Conservation (phyloP, 2,329 filamentous ascomycete species). For the Akanthomyces uredinophilus region DNA sequence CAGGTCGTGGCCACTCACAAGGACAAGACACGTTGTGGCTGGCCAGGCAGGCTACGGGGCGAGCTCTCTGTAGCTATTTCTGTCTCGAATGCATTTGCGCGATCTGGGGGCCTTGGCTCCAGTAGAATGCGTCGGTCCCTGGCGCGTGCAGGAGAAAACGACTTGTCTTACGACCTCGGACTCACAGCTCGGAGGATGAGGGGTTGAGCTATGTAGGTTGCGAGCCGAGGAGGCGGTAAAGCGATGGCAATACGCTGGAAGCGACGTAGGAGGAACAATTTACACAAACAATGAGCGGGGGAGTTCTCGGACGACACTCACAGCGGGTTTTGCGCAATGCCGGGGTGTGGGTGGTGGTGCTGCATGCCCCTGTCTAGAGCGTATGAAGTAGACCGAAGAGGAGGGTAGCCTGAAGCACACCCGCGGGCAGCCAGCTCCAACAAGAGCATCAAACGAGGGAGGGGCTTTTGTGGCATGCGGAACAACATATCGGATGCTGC, state of each 20-base stretch:
- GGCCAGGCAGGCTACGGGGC: not conserved
- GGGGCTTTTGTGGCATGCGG: not conserved
- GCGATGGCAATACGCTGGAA: not conserved
- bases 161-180: not conserved
- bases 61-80: slow-evolving; percentile 12
- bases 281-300: not conserved
- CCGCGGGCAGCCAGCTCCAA: not conserved
- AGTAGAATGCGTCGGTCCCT: slow-evolving; percentile 8
- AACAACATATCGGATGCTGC: not conserved
- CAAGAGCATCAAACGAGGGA: not conserved
- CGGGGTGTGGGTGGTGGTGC: slow-evolving; percentile 1
- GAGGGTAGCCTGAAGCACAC: slow-evolving; percentile 5
- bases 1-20: slow-evolving; percentile 11
- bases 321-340: slow-evolving; percentile 7
- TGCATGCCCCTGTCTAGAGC: slow-evolving; percentile 3
- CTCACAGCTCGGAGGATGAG: not conserved
- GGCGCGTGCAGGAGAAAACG: not conserved
- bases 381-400: not conserved
- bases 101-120: slow-evolving; percentile 8
- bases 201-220: not conserved
- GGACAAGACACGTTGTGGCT: slow-evolving; percentile 3
- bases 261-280: not conserved
- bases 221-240: not conserved
- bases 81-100: slow-evolving; percentile 12
- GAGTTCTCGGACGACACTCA: not conserved